These are phyloP conservation scores for Coffea eugenioides DNA, from an alignment of 257 asterid species.

Conservation along the genomic window DNA sequence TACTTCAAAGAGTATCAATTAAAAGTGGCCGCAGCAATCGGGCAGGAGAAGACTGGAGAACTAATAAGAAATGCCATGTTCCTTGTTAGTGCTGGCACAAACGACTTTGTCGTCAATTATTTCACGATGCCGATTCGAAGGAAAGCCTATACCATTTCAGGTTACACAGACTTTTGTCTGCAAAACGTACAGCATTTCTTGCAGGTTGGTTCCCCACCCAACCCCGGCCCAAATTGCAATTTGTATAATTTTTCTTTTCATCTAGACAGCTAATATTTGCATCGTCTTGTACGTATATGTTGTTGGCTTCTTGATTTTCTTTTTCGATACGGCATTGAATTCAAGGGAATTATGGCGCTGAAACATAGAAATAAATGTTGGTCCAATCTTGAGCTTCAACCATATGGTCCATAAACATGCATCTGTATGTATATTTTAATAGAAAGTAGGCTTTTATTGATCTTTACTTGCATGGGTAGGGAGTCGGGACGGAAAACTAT, in stretches of 20 bases:
- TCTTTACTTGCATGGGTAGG: not conserved
- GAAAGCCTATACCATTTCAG: conserved; percentile 36
- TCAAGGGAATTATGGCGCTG: not conserved
- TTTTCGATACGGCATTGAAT: not conserved
- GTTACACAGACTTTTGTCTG: conserved; percentile 45
- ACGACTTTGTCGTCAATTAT: conserved; percentile 66
- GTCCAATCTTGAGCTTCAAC: not conserved
- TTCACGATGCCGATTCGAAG: conserved; percentile 59
- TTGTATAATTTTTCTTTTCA: not conserved
- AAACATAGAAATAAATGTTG: conserved; percentile 1
- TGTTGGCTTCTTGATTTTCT: not conserved
- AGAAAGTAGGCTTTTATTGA: not conserved
- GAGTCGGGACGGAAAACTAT: not conserved
- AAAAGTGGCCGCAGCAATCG: conserved; percentile 40
- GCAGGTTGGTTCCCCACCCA: conserved; percentile 41
- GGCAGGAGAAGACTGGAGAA: conserved; percentile 42
- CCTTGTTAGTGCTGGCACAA: conserved; percentile 76
- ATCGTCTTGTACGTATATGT: not conserved
- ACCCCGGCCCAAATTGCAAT: not conserved
- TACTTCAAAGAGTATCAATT: conserved; percentile 47
- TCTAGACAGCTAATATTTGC: not conserved
- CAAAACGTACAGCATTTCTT: conserved; percentile 33
- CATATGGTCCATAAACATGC: not conserved
- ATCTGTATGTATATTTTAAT: not conserved
- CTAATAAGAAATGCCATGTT: conserved; percentile 44